Percentiles rank a stretch among this genome's conserved stretches.
Evolutionary conservation across 208 protist species (phyloP).

Genomic region (Trypanosoma theileri): DNA sequence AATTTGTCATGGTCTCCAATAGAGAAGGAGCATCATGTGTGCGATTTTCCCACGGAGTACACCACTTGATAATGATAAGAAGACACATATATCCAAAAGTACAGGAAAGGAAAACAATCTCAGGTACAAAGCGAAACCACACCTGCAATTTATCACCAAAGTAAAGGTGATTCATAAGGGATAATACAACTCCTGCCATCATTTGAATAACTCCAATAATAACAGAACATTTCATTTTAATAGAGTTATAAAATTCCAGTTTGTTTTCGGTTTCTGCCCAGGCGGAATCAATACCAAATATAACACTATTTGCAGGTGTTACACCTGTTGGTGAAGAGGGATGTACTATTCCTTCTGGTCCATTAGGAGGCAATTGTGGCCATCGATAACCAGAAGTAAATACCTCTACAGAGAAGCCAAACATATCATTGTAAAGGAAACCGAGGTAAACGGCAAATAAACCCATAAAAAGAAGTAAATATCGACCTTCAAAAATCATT

Average conservation of each 20-base stretch:
- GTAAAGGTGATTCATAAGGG: conserved; percentile 92
- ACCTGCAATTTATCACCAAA: conserved; percentile 91
- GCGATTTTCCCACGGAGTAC: conserved; percentile 76
- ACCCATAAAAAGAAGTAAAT: conserved; percentile 96
- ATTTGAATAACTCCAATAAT: conserved; percentile 97
- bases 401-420: conserved; percentile 84
- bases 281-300: conserved; percentile 88
- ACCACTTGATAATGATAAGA: conserved; percentile 98
- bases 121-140: conserved; percentile 94
- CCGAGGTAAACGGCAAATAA: conserved; percentile 96
- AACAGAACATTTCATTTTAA: conserved; percentile 90
- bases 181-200: conserved; percentile 95
- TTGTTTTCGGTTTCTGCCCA: conserved; percentile 95
- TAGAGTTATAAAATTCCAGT: conserved; percentile 96
- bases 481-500: conserved; percentile 91
- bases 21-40: conserved; percentile 84
- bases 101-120: conserved; percentile 95
- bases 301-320: conserved; percentile 40
- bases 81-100: conserved; percentile 97
- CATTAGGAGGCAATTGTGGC: conserved; percentile 43
- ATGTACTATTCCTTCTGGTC: conserved; percentile 43
- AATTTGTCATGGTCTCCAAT: conserved; percentile 93
- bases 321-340: conserved; percentile 49
- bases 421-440: conserved; percentile 97
- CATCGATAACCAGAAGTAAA: conserved; percentile 75